Percentiles rank a stretch among this genome's conserved stretches.
Conservation (phyloP, 148 eudicot genomes). For the Arctostaphylos glauca region DNA sequence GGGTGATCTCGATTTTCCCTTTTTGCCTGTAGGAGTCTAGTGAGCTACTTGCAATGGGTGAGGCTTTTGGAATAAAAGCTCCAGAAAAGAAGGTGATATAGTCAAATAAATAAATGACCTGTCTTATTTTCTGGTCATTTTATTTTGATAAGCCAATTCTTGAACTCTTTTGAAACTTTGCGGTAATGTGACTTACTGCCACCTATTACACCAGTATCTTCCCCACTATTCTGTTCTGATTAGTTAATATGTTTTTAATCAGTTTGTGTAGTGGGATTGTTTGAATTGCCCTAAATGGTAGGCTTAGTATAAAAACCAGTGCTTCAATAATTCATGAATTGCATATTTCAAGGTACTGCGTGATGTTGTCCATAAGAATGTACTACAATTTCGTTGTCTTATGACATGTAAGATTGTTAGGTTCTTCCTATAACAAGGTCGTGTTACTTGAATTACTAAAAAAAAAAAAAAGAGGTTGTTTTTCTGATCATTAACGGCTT, state of each 20-base stretch:
- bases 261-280: not conserved
- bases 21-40: conserved; percentile 69
- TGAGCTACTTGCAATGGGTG: conserved; percentile 93
- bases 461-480: too few species aligned
- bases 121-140: not conserved
- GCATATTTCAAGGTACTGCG: not conserved
- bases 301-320: not conserved
- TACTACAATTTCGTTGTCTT: not conserved
- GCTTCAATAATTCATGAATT: not conserved
- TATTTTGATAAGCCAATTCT: not conserved
- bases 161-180: not conserved
- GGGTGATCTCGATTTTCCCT: conserved; percentile 1
- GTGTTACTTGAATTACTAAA: too few species aligned
- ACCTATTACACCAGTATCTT: not conserved
- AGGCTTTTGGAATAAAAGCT: conserved; percentile 87
- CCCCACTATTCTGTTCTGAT: not conserved
- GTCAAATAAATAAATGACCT: not conserved
- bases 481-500: not conserved
- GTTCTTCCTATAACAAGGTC: not conserved
- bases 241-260: not conserved
- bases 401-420: not conserved
- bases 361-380: not conserved
- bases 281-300: not conserved
- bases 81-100: conserved; percentile 68
- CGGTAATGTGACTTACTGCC: not conserved